Conservation (phyloP, 805 yeast species). For the Ogataea ramenticola region DNA sequence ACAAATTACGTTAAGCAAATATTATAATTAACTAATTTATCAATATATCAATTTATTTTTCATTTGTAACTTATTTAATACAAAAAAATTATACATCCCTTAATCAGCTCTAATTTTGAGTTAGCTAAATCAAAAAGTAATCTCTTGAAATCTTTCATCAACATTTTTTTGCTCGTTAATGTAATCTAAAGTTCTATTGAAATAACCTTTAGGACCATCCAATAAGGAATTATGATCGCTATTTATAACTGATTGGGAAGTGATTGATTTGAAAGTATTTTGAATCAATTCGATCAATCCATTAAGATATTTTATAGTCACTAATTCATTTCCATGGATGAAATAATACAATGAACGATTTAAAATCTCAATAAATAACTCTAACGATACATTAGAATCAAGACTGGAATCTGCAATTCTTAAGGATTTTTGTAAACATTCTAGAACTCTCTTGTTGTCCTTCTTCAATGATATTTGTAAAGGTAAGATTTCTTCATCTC, state of each 20-base stretch:
- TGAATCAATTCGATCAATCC: constrained; percentile 80
- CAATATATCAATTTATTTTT: background rate
- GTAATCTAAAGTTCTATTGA: constrained; percentile 66
- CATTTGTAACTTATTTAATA: background rate
- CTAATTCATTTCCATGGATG: constrained; percentile 67
- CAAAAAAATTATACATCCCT: background rate
- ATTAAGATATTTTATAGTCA: constrained; percentile 70
- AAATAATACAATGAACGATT: constrained; percentile 81
- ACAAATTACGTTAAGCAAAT: constrained; percentile 84
- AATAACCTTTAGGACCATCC: constrained; percentile 42
- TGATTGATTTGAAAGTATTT: constrained; percentile 43
- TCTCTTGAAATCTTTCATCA: constrained; percentile 55
- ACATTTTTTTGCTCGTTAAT: constrained; percentile 59
- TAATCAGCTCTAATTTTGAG: no score
- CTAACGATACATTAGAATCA: constrained; percentile 68
- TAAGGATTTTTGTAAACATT: constrained; percentile 81
- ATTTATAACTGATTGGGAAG: constrained; percentile 8
- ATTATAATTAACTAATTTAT: background rate
- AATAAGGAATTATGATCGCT: constrained; percentile 1
- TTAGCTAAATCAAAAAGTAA: background rate
- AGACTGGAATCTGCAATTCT: constrained; percentile 92
- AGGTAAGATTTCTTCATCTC: constrained; percentile 7
- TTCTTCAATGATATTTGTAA: constrained; percentile 20
- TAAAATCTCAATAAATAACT: constrained; percentile 83
- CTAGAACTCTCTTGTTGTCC: constrained; percentile 71